phyloP scores from a whole-genome alignment of 768 basidiomycete genomes.

The Mrakia blollopis region DNA sequence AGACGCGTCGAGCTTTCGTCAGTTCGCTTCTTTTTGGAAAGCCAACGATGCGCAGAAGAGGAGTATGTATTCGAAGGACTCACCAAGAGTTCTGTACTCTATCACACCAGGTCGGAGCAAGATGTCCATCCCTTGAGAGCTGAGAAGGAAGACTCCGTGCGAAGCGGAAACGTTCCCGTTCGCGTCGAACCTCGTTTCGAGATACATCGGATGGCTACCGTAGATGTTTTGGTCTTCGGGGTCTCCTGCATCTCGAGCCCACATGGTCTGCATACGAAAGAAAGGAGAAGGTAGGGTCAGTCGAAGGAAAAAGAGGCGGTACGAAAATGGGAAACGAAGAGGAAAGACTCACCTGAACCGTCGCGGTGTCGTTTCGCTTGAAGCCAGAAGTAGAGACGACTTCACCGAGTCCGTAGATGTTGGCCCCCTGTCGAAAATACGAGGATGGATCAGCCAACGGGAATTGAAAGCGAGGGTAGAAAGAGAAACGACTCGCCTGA shows the following conservation, averaged over 20 bases:
- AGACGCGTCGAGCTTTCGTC: too few species aligned
- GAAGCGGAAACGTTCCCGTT: conserved; percentile 51
- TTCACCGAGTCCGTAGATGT: conserved; percentile 74
- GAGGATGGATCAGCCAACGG: background rate
- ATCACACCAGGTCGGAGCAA: conserved; percentile 58
- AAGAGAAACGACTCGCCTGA: background rate
- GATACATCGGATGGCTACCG: conserved; percentile 67
- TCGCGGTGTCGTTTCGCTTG: conserved; percentile 31
- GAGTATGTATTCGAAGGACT: background rate
- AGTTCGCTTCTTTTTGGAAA: too few species aligned
- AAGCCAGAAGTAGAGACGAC: conserved; percentile 33
- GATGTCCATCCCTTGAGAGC: conserved; percentile 72
- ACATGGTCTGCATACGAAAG: background rate
- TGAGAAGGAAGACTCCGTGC: conserved; percentile 65
- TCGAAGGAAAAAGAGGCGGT: too few species aligned
- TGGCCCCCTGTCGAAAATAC: conserved; percentile 45
- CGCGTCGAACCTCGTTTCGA: conserved; percentile 54
- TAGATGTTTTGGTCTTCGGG: conserved; percentile 45
- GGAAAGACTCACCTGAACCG: conserved; percentile 34
- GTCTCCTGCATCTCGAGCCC: conserved; percentile 33
- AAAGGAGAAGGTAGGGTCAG: background rate
- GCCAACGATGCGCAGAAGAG: too few species aligned
- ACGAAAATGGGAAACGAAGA: too few species aligned
- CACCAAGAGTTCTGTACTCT: conserved; percentile 62
- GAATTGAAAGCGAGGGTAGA: conserved; percentile 36